Conservation (phyloP, 2,329 filamentous ascomycete genomes). For the Stemphylium beticola region DNA sequence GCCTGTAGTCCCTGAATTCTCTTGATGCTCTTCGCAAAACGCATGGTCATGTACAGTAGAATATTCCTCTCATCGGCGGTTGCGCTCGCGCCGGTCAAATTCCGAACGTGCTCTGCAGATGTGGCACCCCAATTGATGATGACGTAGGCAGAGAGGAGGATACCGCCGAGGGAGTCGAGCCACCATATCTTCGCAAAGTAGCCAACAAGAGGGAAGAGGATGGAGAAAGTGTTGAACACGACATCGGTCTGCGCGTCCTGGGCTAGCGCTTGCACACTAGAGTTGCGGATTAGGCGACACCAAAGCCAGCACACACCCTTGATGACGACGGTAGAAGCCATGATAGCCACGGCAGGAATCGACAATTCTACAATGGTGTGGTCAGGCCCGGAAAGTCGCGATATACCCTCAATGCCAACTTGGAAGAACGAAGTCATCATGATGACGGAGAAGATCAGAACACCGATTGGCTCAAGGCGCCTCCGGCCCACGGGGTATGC, state of each 20-base stretch:
- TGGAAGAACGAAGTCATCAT: conserved; percentile 88
- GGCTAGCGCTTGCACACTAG: conserved; percentile 79
- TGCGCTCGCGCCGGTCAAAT: conserved; percentile 79
- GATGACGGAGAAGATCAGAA: conserved; percentile 80
- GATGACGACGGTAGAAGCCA: conserved; percentile 80
- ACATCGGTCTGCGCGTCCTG: conserved; percentile 76
- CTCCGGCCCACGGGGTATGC: conserved; percentile 79
- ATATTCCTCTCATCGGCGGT: conserved; percentile 83
- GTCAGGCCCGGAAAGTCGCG: conserved; percentile 65
- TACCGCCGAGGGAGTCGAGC: conserved; percentile 79
- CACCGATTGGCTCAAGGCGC: conserved; percentile 77
- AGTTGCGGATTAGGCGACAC: conserved; percentile 86
- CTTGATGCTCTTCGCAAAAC: conserved; percentile 85
- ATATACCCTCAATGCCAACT: conserved; percentile 73
- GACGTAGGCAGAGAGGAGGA: conserved; percentile 78
- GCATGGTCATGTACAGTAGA: conserved; percentile 88
- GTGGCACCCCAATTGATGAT: conserved; percentile 80
- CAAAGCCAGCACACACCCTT: conserved; percentile 85
- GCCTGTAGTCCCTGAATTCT: conserved; percentile 85
- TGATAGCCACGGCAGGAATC: conserved; percentile 75
- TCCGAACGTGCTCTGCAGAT: conserved; percentile 77
- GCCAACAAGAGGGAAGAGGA: conserved; percentile 82
- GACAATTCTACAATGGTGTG: conserved; percentile 76
- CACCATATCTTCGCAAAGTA: conserved; percentile 82
- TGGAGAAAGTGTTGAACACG: conserved; percentile 88